Base-by-base conservation (phyloP, 257 asterid genomes). In the Nicotiana noctiflora region DNA sequence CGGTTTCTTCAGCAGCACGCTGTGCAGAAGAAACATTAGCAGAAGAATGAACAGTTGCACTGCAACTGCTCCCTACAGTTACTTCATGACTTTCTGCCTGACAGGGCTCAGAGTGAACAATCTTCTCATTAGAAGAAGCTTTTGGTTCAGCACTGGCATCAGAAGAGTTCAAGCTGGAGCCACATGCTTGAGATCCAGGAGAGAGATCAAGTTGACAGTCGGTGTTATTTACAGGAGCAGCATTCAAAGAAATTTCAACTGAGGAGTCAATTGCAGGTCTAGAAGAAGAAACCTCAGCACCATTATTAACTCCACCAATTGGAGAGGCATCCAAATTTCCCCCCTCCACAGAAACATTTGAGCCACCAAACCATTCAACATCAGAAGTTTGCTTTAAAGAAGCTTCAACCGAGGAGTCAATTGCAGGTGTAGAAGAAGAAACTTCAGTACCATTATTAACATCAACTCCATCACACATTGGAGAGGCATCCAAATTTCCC, bases 31-130 rank as follows among this genome's bases (percentile, higher is more conserved):
- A 55, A 19, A 14, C 27, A 64, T 60, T 21, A 29, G 19, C 77
- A 32, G 72, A 79, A 31, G 85, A 74, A 81, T 83, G 74, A 70
- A 74, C 44, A 74, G 14, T 46, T 46, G 25, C 44, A 23, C 61
- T 74, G 78, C 44, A 74, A 46, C 61, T 23, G 61, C 61, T 37
- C 23, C 18, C 40, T 7, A 74, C 40, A 14, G 61, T 74, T 23
- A 49, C 61, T 74, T 49, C 78, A 23, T 46, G 61, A 74, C 61
- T 49, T 74, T 23, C 61, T 14, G 61, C 78, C 78, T 2, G 15
- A 49, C 17, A 17, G 51, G 40, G 78, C 19, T 49, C 61, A 74
- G 61, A 14, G 78, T 74, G 29, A 23, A 74, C 61, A 46, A 74
- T 74, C 25, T 25, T 74, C 78, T 74, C 61, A 14, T 46, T 34